A percentile compares a stretch with the other conserved stretches of the same genome.
phyloP scores from a whole-genome alignment of 2,329 filamentous ascomycete genomes.

The Trichoderma atroviride region DNA sequence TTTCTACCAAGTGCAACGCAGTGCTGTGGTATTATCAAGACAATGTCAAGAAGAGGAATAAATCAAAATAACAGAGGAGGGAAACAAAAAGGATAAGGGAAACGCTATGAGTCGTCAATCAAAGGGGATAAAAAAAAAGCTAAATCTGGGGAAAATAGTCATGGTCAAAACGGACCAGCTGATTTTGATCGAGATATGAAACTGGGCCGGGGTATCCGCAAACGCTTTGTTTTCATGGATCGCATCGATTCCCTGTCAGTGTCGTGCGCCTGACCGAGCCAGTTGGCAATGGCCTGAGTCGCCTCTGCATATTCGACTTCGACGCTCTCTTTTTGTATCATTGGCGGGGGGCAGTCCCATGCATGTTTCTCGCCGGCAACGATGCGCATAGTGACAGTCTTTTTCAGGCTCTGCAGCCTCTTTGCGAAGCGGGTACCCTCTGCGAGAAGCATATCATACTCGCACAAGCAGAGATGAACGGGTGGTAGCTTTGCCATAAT shows the following conservation, averaged over 20 bases:
- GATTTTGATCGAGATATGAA: conserved; percentile 39
- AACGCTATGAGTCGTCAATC: conserved; percentile 1
- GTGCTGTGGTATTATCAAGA: background rate
- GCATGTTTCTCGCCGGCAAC: conserved; percentile 51
- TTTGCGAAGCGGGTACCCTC: conserved; percentile 65
- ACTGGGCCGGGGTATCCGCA: conserved; percentile 38
- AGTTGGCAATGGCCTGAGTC: conserved; percentile 45
- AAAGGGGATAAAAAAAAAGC: background rate
- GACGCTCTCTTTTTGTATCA: conserved; percentile 49
- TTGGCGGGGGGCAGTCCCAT: conserved; percentile 53
- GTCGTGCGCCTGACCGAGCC: conserved; percentile 45
- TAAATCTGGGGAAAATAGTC: background rate
- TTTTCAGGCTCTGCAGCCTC: conserved; percentile 49
- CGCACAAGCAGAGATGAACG: conserved; percentile 63
- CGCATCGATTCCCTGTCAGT: conserved; percentile 42
- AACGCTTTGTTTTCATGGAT: conserved; percentile 41
- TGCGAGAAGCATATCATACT: conserved; percentile 65
- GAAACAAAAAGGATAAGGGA: background rate
- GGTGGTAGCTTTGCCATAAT: conserved; percentile 56
- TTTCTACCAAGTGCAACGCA: conserved; percentile 1
- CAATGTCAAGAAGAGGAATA: background rate
- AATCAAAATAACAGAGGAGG: background rate
- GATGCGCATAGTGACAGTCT: conserved; percentile 45
- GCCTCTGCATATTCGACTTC: conserved; percentile 51
- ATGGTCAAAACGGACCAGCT: conserved; percentile 30